These are phyloP conservation scores for Colletotrichum sp. DNA, from an alignment of 2,329 filamentous ascomycete genomes.

Conservation along the genomic window DNA sequence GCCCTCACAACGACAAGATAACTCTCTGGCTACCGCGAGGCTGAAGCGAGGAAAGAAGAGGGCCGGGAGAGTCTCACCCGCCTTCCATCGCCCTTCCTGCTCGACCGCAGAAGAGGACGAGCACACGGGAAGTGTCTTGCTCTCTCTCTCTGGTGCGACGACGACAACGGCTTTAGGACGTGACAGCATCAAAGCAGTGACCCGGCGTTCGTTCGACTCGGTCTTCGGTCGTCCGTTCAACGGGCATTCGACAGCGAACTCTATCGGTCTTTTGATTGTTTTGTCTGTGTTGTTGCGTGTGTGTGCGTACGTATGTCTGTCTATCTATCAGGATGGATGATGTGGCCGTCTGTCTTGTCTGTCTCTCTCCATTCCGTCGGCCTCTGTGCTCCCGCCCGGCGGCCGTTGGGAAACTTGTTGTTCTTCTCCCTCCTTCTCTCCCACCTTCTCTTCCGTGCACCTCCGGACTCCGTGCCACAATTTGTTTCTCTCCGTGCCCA, in stretches of 20 bases:
- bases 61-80: background rate
- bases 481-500: background rate
- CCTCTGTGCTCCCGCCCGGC: background rate
- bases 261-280: background rate
- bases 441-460: background rate
- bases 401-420: background rate
- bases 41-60: background rate
- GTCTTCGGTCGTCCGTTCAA: slow-evolving; percentile 19
- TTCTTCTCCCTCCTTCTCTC: background rate
- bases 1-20: background rate
- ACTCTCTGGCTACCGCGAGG: background rate
- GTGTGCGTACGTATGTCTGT: background rate
- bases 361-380: background rate
- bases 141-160: background rate
- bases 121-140: background rate
- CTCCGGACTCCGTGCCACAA: background rate
- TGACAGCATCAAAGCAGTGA: slow-evolving; percentile 2
- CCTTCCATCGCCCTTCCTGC: background rate
- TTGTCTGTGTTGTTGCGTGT: background rate
- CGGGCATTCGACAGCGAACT: slow-evolving; percentile 1
- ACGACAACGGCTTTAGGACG: background rate
- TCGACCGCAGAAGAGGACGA: background rate
- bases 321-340: background rate
- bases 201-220: background rate
- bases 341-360: background rate